phyloP scores from a whole-genome alignment of 176 grass and related monocot species.

The Eragrostis nindensis region DNA sequence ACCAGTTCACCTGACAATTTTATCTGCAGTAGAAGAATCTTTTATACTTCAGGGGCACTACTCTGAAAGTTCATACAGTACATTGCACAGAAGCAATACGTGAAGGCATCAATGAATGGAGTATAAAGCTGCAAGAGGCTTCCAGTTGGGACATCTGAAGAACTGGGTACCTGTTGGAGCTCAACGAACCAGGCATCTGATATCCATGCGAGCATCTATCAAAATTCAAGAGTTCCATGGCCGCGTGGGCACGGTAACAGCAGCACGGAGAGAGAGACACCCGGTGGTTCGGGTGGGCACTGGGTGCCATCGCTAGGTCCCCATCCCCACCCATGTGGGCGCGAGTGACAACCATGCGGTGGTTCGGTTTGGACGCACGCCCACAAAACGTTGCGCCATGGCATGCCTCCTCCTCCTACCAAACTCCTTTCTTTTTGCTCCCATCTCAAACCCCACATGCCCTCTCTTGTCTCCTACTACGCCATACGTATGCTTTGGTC shows the following conservation, averaged over 20 bases:
- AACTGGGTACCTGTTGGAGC: background rate
- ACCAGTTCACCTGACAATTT: constrained; percentile 36
- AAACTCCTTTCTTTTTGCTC: constrained; percentile 24
- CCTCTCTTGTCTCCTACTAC: constrained; percentile 33
- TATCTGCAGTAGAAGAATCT: constrained; percentile 34
- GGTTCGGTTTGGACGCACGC: constrained; percentile 41
- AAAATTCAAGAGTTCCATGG: constrained; percentile 29
- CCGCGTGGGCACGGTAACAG: background rate
- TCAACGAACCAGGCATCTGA: constrained; percentile 3
- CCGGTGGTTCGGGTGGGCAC: constrained; percentile 43
- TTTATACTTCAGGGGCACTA: constrained; percentile 20
- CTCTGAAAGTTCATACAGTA: constrained; percentile 18
- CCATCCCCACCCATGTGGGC: constrained; percentile 51
- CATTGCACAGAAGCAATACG: background rate
- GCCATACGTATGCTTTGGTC: constrained; percentile 15
- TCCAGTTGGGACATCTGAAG: constrained; percentile 18
- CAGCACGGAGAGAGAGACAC: background rate
- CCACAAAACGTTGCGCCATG: constrained; percentile 43
- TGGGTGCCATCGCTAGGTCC: constrained; percentile 46
- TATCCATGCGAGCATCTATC: constrained; percentile 1
- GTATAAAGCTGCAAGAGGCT: constrained; percentile 22
- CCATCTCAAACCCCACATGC: too few relatives aligned
- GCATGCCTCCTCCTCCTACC: constrained; percentile 41
- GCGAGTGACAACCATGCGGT: constrained; percentile 48
- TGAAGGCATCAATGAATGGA: background rate